phyloP scores from a whole-genome alignment of 371 early-diverging fungal genomes.

The Circinella umbellata region DNA sequence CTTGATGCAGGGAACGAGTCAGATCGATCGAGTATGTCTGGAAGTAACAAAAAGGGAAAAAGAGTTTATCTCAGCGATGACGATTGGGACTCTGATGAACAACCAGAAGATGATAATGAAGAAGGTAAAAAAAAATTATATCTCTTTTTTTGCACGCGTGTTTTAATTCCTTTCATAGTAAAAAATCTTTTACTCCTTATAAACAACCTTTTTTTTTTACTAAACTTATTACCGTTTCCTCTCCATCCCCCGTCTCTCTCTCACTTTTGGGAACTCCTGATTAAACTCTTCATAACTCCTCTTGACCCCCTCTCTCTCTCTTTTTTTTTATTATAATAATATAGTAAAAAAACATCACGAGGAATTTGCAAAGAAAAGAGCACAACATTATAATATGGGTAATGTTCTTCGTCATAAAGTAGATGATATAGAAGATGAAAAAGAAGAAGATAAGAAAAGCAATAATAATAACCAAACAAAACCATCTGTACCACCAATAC shows the following conservation, averaged over 20 bases:
- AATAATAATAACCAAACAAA: slow-evolving; percentile 12
- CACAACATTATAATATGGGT: slow-evolving; percentile 88
- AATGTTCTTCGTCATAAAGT: slow-evolving; percentile 59
- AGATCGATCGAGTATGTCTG: slow-evolving; percentile 45
- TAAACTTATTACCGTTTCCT: background rate
- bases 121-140: slow-evolving; percentile 4
- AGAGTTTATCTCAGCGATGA: slow-evolving; percentile 49
- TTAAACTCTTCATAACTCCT: too few relatives aligned
- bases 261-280: too few relatives aligned
- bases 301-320: too few relatives aligned
- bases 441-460: slow-evolving; percentile 21
- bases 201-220: too few relatives aligned
- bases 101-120: slow-evolving; percentile 26
- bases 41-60: slow-evolving; percentile 30
- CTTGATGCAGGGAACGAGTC: slow-evolving; percentile 50
- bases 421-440: slow-evolving; percentile 48
- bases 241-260: background rate
- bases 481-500: slow-evolving; percentile 28
- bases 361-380: slow-evolving; percentile 74
- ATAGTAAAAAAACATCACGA: slow-evolving; percentile 57
- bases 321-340: background rate
- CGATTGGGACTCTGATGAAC: slow-evolving; percentile 56
- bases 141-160: background rate
- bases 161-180: background rate
- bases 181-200: background rate